Conservation (phyloP, 176 grass and related monocot genomes). For the Sorghum bicolor region Sorghum_bicolor_NCBIv3 NC_012876.2:8192001-8192500, state of each 20-base stretch:
- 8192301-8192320: neutral
- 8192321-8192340: neutral
- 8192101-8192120: neutral
- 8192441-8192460: constrained; percentile 8
- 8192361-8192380: neutral
- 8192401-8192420: constrained; percentile 23
- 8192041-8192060: neutral
- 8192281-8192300: neutral
- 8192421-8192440: constrained; percentile 25
- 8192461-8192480: constrained; percentile 30
- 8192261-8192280: neutral
- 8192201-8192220: constrained; percentile 3
- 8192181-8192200: constrained; percentile 18
- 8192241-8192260: neutral
- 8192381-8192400: neutral
- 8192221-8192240: constrained; percentile 5
- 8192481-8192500: constrained; percentile 36
- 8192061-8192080: neutral
- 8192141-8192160: neutral
- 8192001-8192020: neutral
- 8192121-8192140: neutral
- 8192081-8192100: neutral
- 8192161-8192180: neutral
- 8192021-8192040: neutral
- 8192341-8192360: neutral